Base-by-base conservation (phyloP, 352 stramenopile species). In the Lagenidium sp. region DNA sequence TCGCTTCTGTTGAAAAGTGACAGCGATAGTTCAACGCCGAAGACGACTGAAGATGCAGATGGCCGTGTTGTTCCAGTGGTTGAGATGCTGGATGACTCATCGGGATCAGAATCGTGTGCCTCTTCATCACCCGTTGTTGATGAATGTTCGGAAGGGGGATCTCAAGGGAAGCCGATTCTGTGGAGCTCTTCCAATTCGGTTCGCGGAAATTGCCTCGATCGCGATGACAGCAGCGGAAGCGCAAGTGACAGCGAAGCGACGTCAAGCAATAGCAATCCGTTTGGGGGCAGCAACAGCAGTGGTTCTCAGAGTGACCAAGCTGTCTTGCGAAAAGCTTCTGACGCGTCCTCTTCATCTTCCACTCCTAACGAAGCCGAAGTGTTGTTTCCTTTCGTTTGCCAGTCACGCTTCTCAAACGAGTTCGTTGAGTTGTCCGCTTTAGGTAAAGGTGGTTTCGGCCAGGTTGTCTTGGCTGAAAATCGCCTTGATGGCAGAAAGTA, bases 391-490 rank as follows among this genome's bases (percentile, higher is more conserved):
- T 89, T 88, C 47, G 78, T 92, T 26, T 92, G 76, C 48, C 79
- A 86, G 39, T 86, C 76, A 30, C 79, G 79, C 23, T 92, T 92
- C 47, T 57, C 72, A 29, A 88, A 92, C 39, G 79, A 92, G 35
- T 92, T 92, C 61, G 67, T 84, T 23, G 73, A 92, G 49, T 51
- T 89, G 10, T 89, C 79, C 16, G 67, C 87, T 6, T 78, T 98
- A 38, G 94, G 92, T 13, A 81, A 95, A 55, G 94, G 94, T 34
- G 94, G 92, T 1, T 97, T 96, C 26, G 94, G 94, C 13, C 85
- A 97, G 71, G 94, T 98, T 4, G 89, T 97, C 41, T 75, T 97
- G 23, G 87, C 86, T 11, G 79, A 95, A 39, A 98, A 98, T 61
- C 82, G 89, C 6, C 60, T 98, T 0, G 94, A 98, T 65, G 77